Evolutionary conservation across 176 grass and related monocot genomes (phyloP), one percentile per base, ranked within the genome.

Genomic region (Carex parvula): DNA sequence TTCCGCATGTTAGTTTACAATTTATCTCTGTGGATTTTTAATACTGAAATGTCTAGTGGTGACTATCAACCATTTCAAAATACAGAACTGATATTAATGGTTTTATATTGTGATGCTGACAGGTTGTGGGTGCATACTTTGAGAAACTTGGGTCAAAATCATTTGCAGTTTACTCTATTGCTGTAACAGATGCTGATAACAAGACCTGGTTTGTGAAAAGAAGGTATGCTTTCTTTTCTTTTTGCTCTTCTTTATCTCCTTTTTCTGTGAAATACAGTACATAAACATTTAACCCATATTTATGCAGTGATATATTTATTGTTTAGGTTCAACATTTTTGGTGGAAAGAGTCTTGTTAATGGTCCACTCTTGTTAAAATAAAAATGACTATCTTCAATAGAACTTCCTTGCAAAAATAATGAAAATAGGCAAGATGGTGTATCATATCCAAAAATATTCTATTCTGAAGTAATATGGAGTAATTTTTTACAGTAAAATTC

Each of bases 151-250:
- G 89, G 76, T 95, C 96, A 72, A 95, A 95, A 90, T 95, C 93
- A 85, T 95, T 99, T 85, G 96, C 96, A 78, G 93, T 99, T 90
- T 99, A 99, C 93, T 99, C 93, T 73, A 93, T 99, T 89, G 96
- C 93, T 53, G 93, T 93, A 22, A 86, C 93, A 77, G 96, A 92
- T 88, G 85, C 88, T 56, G 93, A 92, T 87, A 93, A 85, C 91
- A 93, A 90, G 88, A 89, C 89, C 60, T 95, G 93, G 93, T 99
- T 94, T 95, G 96, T 99, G 70, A 99, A 99, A 95, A 89, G 96
- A 99, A 95, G 96, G 96, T 79, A 99, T 88, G 91, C 6, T 84
- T 84, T 90, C 62, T n/a, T 66, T 82, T 75, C 21, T 37, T 80
- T 63, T 12, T 13, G 12, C 22, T 64, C 39, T 46, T 48, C 17